A percentile compares a stretch with the other conserved stretches of the same genome.
These are phyloP conservation scores for Phialophora tarda DNA, from an alignment of 2,329 filamentous ascomycete species.

Conservation along the genomic window DNA sequence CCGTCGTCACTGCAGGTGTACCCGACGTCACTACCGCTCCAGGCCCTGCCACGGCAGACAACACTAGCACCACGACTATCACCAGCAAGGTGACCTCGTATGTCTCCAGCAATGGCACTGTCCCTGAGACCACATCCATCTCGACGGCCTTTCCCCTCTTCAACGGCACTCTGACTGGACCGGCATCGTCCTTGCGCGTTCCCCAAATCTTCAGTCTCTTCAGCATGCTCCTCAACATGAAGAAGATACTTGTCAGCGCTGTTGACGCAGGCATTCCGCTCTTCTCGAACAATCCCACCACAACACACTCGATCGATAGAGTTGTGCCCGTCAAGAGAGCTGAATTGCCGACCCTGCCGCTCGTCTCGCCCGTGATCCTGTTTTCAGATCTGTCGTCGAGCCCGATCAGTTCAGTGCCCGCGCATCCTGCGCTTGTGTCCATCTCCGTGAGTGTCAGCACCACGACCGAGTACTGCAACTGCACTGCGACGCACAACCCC, in stretches of 20 bases:
- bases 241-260: slow-evolving; percentile 1
- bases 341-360: background rate
- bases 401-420: background rate
- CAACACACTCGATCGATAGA: background rate
- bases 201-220: slow-evolving; percentile 13
- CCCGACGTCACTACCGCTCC: background rate
- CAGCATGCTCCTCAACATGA: slow-evolving; percentile 2
- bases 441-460: background rate
- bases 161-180: slow-evolving; percentile 1
- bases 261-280: background rate
- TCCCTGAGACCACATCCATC: background rate
- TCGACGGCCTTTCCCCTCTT: background rate
- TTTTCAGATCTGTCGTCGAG: background rate
- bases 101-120: background rate
- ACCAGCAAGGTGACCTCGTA: background rate
- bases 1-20: background rate
- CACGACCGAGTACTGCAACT: background rate
- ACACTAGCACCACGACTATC: background rate
- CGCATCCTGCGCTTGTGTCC: background rate
- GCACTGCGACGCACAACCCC: background rate
- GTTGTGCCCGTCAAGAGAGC: background rate
- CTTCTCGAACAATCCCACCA: background rate
- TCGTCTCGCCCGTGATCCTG: background rate
- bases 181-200: slow-evolving; percentile 13
- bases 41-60: background rate